Conservation (phyloP, 1,284 basidiomycete genomes). For the Anthracocystis walkeri region DNA sequence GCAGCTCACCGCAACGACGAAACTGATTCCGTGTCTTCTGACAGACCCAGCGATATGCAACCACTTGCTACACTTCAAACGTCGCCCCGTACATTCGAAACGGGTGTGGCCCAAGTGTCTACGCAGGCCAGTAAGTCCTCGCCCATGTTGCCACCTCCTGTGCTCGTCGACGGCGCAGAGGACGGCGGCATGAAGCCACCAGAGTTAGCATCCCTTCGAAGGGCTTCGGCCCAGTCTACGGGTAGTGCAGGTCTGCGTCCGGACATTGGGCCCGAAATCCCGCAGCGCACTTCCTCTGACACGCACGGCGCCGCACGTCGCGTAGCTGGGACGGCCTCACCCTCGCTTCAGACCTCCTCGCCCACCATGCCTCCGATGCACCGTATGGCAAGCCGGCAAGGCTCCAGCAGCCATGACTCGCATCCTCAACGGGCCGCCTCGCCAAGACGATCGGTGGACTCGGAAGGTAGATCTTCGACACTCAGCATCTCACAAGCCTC, state of each 20-base stretch:
- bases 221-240: constrained; percentile 30
- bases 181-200: constrained; percentile 34
- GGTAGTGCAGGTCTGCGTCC: constrained; percentile 32
- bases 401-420: constrained; percentile 16
- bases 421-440: constrained; percentile 29
- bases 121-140: constrained; percentile 11
- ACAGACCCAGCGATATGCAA: constrained; percentile 2
- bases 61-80: constrained; percentile 5
- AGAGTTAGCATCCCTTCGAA: constrained; percentile 17
- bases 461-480: constrained; percentile 34
- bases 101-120: constrained; percentile 8
- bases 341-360: constrained; percentile 24
- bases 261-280: constrained; percentile 31
- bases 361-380: constrained; percentile 26
- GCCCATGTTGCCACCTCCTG: constrained; percentile 33
- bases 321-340: constrained; percentile 17
- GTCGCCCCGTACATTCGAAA: constrained; percentile 16
- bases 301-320: constrained; percentile 34
- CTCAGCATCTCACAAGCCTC: constrained; percentile 50
- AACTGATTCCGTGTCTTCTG: constrained; percentile 7
- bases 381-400: constrained; percentile 21
- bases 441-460: constrained; percentile 35
- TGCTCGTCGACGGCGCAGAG: constrained; percentile 16
- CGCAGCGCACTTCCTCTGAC: constrained; percentile 43
- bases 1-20: constrained; percentile 24